Percentiles rank a stretch among this genome's conserved stretches.
phyloP scores from a whole-genome alignment of 371 early-diverging fungal species.

The Choanephora cucurbitarum region DNA sequence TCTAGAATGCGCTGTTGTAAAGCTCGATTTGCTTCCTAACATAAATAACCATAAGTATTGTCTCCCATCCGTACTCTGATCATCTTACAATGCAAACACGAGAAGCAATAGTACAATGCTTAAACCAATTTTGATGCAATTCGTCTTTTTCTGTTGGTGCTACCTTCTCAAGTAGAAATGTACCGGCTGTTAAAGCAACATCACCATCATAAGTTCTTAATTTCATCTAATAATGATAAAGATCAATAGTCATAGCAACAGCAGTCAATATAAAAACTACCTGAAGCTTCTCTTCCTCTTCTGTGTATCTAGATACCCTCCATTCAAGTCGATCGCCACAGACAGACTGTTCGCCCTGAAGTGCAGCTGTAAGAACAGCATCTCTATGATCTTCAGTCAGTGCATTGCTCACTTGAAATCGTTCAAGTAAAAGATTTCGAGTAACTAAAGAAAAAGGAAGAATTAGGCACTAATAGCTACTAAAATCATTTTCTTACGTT shows the following conservation, averaged over 20 bases:
- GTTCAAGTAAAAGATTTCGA: neutral
- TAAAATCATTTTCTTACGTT: too few relatives aligned
- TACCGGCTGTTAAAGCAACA: slow-evolving; percentile 1
- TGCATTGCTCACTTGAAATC: slow-evolving; percentile 2
- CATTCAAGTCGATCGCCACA: neutral
- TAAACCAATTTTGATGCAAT: slow-evolving; percentile 1
- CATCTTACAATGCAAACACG: neutral
- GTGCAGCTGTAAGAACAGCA: neutral
- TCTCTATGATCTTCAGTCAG: neutral
- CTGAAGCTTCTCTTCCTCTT: neutral
- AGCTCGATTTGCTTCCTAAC: neutral
- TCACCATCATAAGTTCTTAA: slow-evolving; percentile 1
- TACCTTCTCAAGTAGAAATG: neutral
- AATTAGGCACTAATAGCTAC: too few relatives aligned
- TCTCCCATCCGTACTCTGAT: neutral
- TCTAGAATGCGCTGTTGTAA: slow-evolving; percentile 1
- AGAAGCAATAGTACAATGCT: neutral
- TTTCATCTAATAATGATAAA: too few relatives aligned
- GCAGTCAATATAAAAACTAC: too few relatives aligned
- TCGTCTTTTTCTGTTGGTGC: neutral
- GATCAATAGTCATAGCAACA: too few relatives aligned
- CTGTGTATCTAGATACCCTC: neutral
- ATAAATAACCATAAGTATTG: too few relatives aligned
- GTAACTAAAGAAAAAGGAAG: neutral
- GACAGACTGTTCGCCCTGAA: neutral